Conservation (phyloP, 169 alveolate species). For the Cystoisospora suis region DNA sequence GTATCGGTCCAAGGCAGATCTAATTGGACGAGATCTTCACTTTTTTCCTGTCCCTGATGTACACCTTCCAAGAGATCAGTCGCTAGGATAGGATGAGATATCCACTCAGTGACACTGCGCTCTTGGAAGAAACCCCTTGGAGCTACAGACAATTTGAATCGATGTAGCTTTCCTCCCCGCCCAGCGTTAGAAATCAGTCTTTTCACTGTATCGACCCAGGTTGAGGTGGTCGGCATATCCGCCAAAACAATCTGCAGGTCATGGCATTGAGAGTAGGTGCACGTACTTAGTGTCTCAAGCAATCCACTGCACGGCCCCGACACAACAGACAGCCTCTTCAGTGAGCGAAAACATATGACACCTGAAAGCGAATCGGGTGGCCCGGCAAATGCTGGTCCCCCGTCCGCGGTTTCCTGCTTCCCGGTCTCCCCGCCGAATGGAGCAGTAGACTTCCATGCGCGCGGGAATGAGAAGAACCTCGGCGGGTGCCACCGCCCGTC, state of each 20-base stretch:
- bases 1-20: too few relatives aligned
- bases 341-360: neutral
- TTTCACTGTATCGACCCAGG: neutral
- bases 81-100: too few relatives aligned
- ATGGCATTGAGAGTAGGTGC: neutral
- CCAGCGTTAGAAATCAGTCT: neutral
- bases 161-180: neutral
- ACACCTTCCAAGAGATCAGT: too few relatives aligned
- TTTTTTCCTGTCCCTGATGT: too few relatives aligned
- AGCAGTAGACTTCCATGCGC: too few relatives aligned
- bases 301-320: neutral
- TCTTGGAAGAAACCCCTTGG: conserved; percentile 24
- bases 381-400: too few relatives aligned
- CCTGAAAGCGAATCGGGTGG: neutral
- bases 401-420: too few relatives aligned
- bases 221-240: neutral
- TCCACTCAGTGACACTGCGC: neutral
- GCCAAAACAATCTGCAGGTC: conserved; percentile 19
- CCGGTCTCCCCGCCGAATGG: too few relatives aligned
- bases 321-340: neutral
- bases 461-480: too few relatives aligned
- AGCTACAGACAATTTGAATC: neutral
- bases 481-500: too few relatives aligned
- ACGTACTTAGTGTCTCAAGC: neutral
- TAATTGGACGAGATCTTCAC: too few relatives aligned